Percentiles rank a stretch among this genome's conserved stretches.
These are phyloP conservation scores for Aspergillus sparsus DNA, from an alignment of 495 filamentous ascomycete genomes.

Conservation along the genomic window DNA sequence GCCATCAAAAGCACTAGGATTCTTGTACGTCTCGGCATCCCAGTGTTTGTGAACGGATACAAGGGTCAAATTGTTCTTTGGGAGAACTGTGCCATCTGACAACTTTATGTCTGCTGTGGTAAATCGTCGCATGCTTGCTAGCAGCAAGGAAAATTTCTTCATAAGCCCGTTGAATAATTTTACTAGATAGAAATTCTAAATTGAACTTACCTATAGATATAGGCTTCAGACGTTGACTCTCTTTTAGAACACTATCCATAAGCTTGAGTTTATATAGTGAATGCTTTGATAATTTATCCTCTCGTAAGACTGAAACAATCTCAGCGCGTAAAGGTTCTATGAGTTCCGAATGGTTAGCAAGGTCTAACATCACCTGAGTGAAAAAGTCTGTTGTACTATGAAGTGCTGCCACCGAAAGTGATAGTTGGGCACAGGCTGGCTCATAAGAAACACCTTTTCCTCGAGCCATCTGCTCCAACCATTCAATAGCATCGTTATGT, in stretches of 20 bases:
- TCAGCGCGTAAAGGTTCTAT: slow-evolving; percentile 15
- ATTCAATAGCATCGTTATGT: slow-evolving; percentile 1
- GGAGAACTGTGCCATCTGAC: slow-evolving; percentile 5
- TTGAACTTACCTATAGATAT: slow-evolving; percentile 10
- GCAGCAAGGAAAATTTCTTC: background rate
- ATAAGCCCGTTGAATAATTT: too few relatives aligned
- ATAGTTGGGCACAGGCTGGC: slow-evolving; percentile 7
- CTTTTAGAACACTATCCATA: slow-evolving; percentile 24
- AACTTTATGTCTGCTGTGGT: background rate
- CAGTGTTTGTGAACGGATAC: slow-evolving; percentile 1
- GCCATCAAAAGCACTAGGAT: too few relatives aligned
- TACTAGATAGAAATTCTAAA: too few relatives aligned
- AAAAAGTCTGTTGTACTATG: slow-evolving; percentile 20
- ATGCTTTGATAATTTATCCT: slow-evolving; percentile 6
- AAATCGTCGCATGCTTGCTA: slow-evolving; percentile 1
- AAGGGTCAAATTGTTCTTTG: slow-evolving; percentile 2
- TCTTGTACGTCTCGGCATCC: slow-evolving; percentile 3
- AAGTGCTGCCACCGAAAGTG: slow-evolving; percentile 5
- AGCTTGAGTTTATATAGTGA: slow-evolving; percentile 16
- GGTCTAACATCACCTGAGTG: slow-evolving; percentile 2
- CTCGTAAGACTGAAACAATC: slow-evolving; percentile 3
- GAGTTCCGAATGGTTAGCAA: slow-evolving; percentile 9
- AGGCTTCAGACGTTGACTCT: slow-evolving; percentile 20
- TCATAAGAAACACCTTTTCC: slow-evolving; percentile 7
- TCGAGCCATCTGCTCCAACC: slow-evolving; percentile 9